A percentile compares a stretch with the other conserved stretches of the same genome.
Evolutionary conservation across 2,329 filamentous ascomycete genomes (phyloP).

Genomic region (Fusarium algeriense): DNA sequence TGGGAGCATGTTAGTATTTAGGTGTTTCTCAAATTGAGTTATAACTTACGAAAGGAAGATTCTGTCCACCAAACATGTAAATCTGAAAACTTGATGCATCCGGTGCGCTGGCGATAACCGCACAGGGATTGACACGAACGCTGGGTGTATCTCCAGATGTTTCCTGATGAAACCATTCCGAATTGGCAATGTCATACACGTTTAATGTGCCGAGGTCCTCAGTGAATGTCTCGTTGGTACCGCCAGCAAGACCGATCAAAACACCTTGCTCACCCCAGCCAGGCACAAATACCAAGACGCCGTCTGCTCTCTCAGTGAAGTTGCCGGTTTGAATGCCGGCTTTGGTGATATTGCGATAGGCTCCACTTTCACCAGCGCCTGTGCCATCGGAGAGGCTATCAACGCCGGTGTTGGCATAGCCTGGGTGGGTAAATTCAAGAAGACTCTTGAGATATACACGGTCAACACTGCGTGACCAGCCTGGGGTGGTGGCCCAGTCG

Average conservation of each 20-base stretch:
- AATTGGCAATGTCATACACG: conserved; percentile 73
- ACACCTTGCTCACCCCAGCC: conserved; percentile 79
- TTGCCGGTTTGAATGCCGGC: conserved; percentile 74
- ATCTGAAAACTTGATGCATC: conserved; percentile 82
- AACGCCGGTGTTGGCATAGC: conserved; percentile 73
- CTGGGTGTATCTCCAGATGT: conserved; percentile 66
- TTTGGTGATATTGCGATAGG: conserved; percentile 79
- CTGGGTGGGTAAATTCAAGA: conserved; percentile 81
- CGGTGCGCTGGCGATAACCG: conserved; percentile 71
- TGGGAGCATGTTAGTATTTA: conserved; percentile 37
- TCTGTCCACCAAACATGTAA: conserved; percentile 83
- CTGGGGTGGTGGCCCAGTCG: conserved; percentile 68
- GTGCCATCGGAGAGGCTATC: conserved; percentile 64
- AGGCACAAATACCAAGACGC: conserved; percentile 78
- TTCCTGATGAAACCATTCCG: conserved; percentile 70
- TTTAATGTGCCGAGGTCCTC: conserved; percentile 67
- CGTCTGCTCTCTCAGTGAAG: conserved; percentile 81
- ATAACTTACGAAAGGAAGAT: conserved; percentile 69
- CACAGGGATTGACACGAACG: conserved; percentile 70
- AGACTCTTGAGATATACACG: conserved; percentile 80
- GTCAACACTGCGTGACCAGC: conserved; percentile 74
- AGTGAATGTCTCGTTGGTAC: conserved; percentile 76
- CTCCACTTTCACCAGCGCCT: conserved; percentile 71
- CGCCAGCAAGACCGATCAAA: conserved; percentile 78
- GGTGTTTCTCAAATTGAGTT: neutral